A percentile compares a stretch with the other conserved stretches of the same genome.
phyloP scores from a whole-genome alignment of 2,329 filamentous ascomycete species.

The Coniochaeta sp. region DNA sequence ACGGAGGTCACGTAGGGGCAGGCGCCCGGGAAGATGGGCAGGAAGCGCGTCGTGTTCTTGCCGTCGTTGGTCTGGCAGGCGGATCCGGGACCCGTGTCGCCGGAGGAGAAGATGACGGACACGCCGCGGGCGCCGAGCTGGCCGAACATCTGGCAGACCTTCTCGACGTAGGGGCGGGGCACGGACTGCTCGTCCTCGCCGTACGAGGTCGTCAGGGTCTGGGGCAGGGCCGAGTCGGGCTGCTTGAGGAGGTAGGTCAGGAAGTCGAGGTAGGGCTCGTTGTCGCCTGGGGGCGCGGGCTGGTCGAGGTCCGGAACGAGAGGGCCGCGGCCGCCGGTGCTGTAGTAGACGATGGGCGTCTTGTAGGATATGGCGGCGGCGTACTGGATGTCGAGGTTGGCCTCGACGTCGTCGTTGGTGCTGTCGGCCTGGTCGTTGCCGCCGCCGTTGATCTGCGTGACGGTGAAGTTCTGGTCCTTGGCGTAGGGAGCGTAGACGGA shows the following conservation, averaged over 20 bases:
- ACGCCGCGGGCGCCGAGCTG: conserved; percentile 60
- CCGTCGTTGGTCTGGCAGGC: conserved; percentile 16
- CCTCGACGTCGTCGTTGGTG: conserved; percentile 38
- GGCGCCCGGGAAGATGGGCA: conserved; percentile 27
- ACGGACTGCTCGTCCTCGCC: conserved; percentile 59
- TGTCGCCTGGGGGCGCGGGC: conserved; percentile 43
- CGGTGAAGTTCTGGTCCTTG: conserved; percentile 40
- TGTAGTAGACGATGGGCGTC: conserved; percentile 49
- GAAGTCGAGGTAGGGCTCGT: conserved; percentile 44
- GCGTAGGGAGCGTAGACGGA: conserved; percentile 42
- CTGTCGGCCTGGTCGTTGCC: conserved; percentile 36
- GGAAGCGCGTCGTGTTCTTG: conserved; percentile 31
- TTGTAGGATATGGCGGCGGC: conserved; percentile 46
- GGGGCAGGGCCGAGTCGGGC: conserved; percentile 40
- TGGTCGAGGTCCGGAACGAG: conserved; percentile 43
- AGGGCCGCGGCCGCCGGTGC: conserved; percentile 51
- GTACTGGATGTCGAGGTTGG: conserved; percentile 57
- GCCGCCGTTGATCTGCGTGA: conserved; percentile 50
- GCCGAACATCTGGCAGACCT: conserved; percentile 49
- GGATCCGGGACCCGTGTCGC: conserved; percentile 39
- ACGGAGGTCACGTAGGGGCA: conserved; percentile 58
- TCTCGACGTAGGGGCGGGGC: conserved; percentile 46
- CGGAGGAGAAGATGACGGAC: conserved; percentile 56
- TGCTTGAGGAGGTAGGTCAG: conserved; percentile 51
- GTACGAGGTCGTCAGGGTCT: conserved; percentile 57